Evolutionary conservation across 257 asterid species (phyloP).

Genomic region (Nicotiana benthamiana): DNA sequence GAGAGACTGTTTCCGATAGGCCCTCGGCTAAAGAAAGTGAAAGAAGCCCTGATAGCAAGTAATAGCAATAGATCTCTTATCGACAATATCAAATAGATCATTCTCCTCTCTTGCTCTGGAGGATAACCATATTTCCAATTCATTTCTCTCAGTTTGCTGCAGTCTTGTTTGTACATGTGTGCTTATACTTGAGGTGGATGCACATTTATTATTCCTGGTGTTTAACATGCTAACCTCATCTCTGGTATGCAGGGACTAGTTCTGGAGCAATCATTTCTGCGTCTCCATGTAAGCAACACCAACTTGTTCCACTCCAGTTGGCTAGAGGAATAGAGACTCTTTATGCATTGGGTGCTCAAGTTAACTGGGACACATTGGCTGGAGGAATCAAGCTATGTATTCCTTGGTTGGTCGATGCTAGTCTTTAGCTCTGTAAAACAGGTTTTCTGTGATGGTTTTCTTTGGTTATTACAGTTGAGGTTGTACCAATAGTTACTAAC

Average conservation of each 20-base stretch:
- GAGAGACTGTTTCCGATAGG: too few species aligned
- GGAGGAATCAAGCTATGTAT: background rate
- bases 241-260: background rate
- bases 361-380: background rate
- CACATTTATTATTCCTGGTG: background rate
- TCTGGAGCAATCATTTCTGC: background rate
- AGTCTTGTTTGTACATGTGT: background rate
- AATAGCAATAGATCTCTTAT: background rate
- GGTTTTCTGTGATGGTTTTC: background rate
- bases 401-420: background rate
- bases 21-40: too few species aligned
- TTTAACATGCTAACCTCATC: background rate
- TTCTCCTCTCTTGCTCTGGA: background rate
- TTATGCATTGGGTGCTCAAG: background rate
- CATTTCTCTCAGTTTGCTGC: background rate
- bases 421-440: background rate
- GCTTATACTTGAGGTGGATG: background rate
- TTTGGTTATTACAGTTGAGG: background rate
- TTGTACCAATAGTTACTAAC: background rate
- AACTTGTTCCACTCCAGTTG: background rate
- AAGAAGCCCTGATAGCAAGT: too few species aligned
- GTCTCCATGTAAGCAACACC: background rate
- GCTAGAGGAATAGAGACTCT: background rate
- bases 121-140: background rate
- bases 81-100: background rate